Percentiles rank a stretch among this genome's conserved stretches.
phyloP scores from a whole-genome alignment of 352 stramenopile species.

The Globisporangium perplexum region DNA sequence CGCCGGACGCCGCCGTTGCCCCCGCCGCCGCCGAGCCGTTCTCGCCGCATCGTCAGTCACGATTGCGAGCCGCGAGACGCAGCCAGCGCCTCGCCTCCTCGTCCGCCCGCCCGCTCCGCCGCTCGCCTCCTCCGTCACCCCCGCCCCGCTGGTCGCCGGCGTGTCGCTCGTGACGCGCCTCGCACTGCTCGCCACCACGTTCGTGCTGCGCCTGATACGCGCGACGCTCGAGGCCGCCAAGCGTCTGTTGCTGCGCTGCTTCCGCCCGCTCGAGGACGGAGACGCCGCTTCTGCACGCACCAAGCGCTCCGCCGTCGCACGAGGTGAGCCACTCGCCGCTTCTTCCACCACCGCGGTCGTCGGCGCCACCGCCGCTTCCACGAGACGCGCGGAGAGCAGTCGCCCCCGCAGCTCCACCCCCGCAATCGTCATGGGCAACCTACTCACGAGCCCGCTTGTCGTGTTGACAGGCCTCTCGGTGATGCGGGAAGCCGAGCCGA shows the following conservation, averaged over 20 bases:
- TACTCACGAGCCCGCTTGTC: slow-evolving; percentile 7
- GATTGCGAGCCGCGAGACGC: slow-evolving; percentile 10
- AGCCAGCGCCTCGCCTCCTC: not conserved
- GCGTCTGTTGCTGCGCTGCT: slow-evolving; percentile 1
- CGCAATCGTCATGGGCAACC: slow-evolving; percentile 9
- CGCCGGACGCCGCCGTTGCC: not conserved
- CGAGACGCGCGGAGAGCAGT: not conserved
- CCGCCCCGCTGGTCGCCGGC: not conserved
- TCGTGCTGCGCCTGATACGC: slow-evolving; percentile 23
- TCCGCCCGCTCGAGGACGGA: no score
- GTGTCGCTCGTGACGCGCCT: slow-evolving; percentile 14
- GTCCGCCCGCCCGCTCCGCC: not conserved
- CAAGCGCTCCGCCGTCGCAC: not conserved
- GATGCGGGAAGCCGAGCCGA: slow-evolving; percentile 14
- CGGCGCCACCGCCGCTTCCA: not conserved
- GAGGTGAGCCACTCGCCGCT: not conserved
- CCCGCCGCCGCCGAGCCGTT: not conserved
- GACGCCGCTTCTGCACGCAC: not conserved
- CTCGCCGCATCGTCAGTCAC: slow-evolving; percentile 6
- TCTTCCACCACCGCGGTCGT: no score
- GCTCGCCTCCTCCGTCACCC: not conserved
- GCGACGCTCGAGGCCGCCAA: slow-evolving; percentile 8
- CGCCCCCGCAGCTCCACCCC: not conserved
- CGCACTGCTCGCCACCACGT: slow-evolving; percentile 9
- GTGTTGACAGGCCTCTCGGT: slow-evolving; percentile 11